phyloP scores from a whole-genome alignment of 176 grass and related monocot genomes.

The Neostapfia colusana region DNA sequence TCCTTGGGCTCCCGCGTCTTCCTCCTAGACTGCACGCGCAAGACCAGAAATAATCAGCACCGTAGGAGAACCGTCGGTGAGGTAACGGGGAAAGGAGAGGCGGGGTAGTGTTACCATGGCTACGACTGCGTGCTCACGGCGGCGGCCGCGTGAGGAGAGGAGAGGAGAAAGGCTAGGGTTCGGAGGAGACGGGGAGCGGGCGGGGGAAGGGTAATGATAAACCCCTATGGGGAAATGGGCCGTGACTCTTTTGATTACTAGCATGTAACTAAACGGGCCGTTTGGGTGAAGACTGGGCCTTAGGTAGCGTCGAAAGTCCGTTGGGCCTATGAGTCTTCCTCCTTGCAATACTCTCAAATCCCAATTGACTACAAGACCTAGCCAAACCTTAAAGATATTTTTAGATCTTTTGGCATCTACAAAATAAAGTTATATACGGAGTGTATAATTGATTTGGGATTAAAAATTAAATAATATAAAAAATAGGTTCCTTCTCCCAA shows the following conservation, averaged over 20 bases:
- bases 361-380: no score
- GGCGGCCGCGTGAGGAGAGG: background rate
- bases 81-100: background rate
- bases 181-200: background rate
- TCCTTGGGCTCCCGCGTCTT: slow-evolving; percentile 66
- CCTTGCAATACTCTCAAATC: no score
- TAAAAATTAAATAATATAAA: background rate
- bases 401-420: no score
- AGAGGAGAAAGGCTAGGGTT: slow-evolving; percentile 27
- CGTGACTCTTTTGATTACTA: background rate
- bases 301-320: no score
- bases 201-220: slow-evolving; percentile 10
- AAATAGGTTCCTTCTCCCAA: background rate
- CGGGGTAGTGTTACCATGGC: slow-evolving; percentile 33
- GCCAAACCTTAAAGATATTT: no score
- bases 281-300: background rate
- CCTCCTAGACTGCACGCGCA: slow-evolving; percentile 51
- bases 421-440: no score
- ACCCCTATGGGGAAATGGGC: slow-evolving; percentile 1
- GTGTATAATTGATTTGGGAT: background rate
- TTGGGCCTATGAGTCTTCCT: no score
- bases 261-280: background rate
- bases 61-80: no score
- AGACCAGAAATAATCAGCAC: background rate
- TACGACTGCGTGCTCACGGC: background rate